A percentile compares a stretch with the other conserved stretches of the same genome.
These are phyloP conservation scores for Salix viminalis DNA, from an alignment of 345 rosid genomes.

Conservation along the genomic window DNA sequence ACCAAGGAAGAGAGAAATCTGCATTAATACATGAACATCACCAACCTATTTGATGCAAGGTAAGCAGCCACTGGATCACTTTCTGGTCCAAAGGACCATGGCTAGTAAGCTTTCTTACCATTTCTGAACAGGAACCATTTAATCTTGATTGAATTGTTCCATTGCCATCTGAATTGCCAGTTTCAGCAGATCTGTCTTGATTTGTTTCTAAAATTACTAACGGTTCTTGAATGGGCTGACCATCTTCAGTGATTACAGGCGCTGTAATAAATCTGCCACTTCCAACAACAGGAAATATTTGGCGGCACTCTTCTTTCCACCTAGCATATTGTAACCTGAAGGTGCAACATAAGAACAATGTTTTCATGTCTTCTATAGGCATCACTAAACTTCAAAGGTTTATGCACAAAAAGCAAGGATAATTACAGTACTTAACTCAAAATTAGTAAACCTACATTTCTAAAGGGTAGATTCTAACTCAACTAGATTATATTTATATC, in stretches of 20 bases:
- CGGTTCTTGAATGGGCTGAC: constrained; percentile 79
- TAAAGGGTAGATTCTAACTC: neutral
- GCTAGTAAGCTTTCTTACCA: constrained; percentile 48
- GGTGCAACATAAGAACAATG: neutral
- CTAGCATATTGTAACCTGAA: constrained; percentile 65
- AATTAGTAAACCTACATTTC: neutral
- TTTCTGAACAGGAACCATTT: constrained; percentile 37
- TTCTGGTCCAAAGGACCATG: constrained; percentile 66
- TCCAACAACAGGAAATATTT: constrained; percentile 76
- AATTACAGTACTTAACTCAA: neutral
- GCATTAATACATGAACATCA: constrained; percentile 3
- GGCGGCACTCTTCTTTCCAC: constrained; percentile 77
- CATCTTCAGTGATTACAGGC: constrained; percentile 79
- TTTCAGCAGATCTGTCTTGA: constrained; percentile 33
- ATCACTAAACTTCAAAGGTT: neutral
- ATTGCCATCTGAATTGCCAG: constrained; percentile 14
- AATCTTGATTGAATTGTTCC: constrained; percentile 25
- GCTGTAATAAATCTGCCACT: constrained; percentile 87
- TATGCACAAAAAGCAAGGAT: neutral
- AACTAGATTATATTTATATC: neutral
- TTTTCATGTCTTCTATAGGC: constrained; percentile 1
- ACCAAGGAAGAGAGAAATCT: neutral
- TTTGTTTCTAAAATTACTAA: constrained; percentile 65
- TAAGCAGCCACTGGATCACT: constrained; percentile 81
- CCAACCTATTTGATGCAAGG: constrained; percentile 94